These are phyloP conservation scores for Meyerozyma smithsonii DNA, from an alignment of 1,139 yeast species.

Conservation along the genomic window DNA sequence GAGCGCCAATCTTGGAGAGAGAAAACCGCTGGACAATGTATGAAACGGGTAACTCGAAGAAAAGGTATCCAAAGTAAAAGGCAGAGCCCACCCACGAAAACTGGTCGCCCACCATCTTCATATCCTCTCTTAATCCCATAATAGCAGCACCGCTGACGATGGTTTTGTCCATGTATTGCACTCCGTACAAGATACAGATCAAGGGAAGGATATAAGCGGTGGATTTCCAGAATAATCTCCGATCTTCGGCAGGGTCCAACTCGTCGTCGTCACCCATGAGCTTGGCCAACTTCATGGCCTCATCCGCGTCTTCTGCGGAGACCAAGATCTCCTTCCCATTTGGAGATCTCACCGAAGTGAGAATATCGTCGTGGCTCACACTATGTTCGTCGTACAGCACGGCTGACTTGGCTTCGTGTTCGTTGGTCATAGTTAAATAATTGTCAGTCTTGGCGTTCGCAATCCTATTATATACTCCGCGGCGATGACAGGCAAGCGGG, in stretches of 20 bases:
- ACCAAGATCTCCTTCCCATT: not conserved
- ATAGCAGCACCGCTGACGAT: slow-evolving; percentile 57
- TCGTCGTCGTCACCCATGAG: not conserved
- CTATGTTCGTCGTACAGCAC: not conserved
- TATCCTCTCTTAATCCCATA: slow-evolving; percentile 48
- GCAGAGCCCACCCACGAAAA: slow-evolving; percentile 58
- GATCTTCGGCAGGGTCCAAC: slow-evolving; percentile 1
- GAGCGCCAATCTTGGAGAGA: slow-evolving; percentile 30
- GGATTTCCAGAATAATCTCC: slow-evolving; percentile 18
- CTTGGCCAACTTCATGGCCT: not conserved
- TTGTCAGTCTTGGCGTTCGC: too few relatives aligned
- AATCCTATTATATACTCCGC: too few relatives aligned
- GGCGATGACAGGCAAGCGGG: too few relatives aligned
- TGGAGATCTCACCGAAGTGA: not conserved
- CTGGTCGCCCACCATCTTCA: slow-evolving; percentile 45
- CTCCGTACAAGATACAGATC: slow-evolving; percentile 49
- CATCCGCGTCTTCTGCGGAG: not conserved
- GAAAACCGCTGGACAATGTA: slow-evolving; percentile 40
- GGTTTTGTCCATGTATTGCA: slow-evolving; percentile 64
- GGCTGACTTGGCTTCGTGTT: not conserved
- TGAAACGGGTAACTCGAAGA: slow-evolving; percentile 44
- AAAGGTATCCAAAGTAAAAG: slow-evolving; percentile 50
- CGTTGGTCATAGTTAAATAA: not conserved
- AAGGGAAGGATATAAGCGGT: slow-evolving; percentile 46
- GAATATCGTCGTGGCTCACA: not conserved